Base-by-base conservation (phyloP, 495 filamentous ascomycete genomes). In the Hypomontagnella submonticulosa region DNA sequence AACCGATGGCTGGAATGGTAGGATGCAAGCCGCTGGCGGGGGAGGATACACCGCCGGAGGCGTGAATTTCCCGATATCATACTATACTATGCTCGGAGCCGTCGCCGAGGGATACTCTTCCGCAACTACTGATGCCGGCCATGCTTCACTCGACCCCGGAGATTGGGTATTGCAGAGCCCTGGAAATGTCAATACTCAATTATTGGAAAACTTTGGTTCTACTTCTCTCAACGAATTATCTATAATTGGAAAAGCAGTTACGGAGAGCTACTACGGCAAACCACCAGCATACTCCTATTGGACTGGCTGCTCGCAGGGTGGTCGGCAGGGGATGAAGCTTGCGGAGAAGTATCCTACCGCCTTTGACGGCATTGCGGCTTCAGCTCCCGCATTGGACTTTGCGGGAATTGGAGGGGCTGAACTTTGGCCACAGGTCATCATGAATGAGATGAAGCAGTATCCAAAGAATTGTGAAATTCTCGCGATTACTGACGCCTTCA, bases 1-100 rank as follows among this genome's bases (percentile, higher is more conserved):
- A 0, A 34, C 67, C 1, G 40, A 71, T 3, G 42, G 23, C 8
- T 83, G 80, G 81, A 84, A 84, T 57, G 75, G 70, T 0, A 67
- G 78, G 7, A 66, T 83, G 30, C 73, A 77, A 52, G 79, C 71
- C 13, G 36, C 80, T n/a, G 82, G 84, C 9, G 83, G 84, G 1
- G 79, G 75, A 4, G 81, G 77, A 6, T 85, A 55, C 15, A 51
- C 41, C 6, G 76, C 78, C 2, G 76, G 78, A 12, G 59, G 59
- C 8, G 0, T 55, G 9, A 33, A 49, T 0, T 52, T 54, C 23
- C 40, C 32, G 40, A 51, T 63, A 3, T n/a, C 40, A 4, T 63
- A 58, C 62, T 59, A 40, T 6, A 69, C 44, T 27, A 79, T 75
- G 73, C 55, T 52, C 27, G 70, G 62, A 1, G 74, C 74, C 0